Evolutionary conservation across 805 yeast species (phyloP).

Genomic region (Priceomyces carsonii): DNA sequence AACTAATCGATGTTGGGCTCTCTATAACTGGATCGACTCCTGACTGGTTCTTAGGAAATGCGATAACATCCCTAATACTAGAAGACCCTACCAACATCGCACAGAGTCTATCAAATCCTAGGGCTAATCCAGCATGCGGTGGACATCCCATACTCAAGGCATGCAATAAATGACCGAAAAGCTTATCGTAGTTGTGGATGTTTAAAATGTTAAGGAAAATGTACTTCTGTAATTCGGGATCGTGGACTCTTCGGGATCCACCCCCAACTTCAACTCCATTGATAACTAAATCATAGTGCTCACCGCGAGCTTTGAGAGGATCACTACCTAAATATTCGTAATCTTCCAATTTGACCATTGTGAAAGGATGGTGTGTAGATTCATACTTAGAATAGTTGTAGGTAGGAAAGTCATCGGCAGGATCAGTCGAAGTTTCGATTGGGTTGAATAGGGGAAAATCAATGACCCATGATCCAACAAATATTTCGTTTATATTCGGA

Average conservation of each 20-base stretch:
- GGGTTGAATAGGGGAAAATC: conserved; percentile 94
- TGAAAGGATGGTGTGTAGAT: conserved; percentile 96
- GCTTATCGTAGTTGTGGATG: conserved; percentile 54
- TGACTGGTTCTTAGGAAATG: conserved; percentile 90
- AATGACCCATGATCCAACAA: conserved; percentile 82
- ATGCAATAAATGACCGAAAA: conserved; percentile 82
- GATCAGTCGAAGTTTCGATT: conserved; percentile 34
- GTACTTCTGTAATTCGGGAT: conserved; percentile 71
- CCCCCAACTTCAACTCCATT: conserved; percentile 98
- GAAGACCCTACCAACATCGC: conserved; percentile 81
- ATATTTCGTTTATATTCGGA: conserved; percentile 31
- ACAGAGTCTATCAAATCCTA: conserved; percentile 91
- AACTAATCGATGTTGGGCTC: conserved; percentile 71
- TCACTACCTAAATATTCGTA: conserved; percentile 51
- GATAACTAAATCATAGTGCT: conserved; percentile 90
- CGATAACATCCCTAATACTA: conserved; percentile 89
- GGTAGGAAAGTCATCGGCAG: conserved; percentile 51
- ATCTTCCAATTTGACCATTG: conserved; percentile 81
- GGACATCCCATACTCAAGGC: conserved; percentile 94
- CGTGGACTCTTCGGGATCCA: conserved; percentile 94
- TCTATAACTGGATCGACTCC: conserved; percentile 89
- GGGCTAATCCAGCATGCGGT: conserved; percentile 96
- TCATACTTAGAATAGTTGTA: conserved; percentile 52
- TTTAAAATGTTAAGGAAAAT: conserved; percentile 66
- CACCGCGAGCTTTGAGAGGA: conserved; percentile 75